These are phyloP conservation scores for Sphaerobolus stellatus DNA, from an alignment of 1,284 basidiomycete species.

Conservation along the genomic window DNA sequence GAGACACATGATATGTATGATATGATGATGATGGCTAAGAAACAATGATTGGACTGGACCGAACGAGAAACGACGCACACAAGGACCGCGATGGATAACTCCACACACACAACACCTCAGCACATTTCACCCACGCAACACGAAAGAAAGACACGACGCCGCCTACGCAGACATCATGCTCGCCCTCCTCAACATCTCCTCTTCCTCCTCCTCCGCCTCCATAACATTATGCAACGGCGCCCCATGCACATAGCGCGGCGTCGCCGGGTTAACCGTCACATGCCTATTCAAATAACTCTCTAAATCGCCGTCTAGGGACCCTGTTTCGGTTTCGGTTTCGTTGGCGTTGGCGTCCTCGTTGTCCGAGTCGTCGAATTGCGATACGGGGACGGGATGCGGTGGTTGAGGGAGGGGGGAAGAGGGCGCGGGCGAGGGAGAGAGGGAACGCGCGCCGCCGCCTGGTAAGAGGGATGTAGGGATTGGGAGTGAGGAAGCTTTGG, in stretches of 20 bases:
- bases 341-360: slow-evolving; percentile 23
- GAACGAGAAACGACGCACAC: no score
- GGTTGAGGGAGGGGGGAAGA: slow-evolving; percentile 18
- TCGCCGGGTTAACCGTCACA: slow-evolving; percentile 50
- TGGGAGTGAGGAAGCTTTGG: slow-evolving; percentile 7
- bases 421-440: slow-evolving; percentile 15
- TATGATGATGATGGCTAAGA: no score
- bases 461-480: slow-evolving; percentile 7
- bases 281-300: background rate
- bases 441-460: no score
- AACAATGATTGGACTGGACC: no score
- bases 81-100: no score
- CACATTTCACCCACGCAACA: no score
- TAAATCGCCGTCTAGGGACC: no score
- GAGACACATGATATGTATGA: no score
- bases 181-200: no score
- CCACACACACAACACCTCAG: no score
- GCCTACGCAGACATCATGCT: no score
- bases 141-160: no score
- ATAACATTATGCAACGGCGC: slow-evolving; percentile 83
- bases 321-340: background rate
- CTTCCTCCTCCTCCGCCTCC: slow-evolving; percentile 73
- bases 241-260: slow-evolving; percentile 73
- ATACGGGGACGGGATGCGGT: slow-evolving; percentile 8
- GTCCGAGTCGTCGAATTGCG: slow-evolving; percentile 12